Conservation (phyloP, 129 eudicot genomes). For the Pseudognaphalium luteoalbum region DNA sequence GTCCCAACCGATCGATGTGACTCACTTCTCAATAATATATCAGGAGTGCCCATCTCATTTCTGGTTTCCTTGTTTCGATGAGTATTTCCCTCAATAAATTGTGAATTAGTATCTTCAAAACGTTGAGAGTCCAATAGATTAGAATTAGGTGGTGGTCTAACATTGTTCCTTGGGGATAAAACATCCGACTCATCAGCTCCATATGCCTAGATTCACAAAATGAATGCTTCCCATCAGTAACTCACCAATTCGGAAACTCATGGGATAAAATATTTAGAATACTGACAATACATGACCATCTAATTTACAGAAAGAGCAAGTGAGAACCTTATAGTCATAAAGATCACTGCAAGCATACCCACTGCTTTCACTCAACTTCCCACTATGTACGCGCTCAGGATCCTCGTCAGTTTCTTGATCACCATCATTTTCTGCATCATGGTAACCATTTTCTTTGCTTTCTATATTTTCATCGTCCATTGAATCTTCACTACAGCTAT, state of each 20-base stretch:
- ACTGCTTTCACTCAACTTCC: conserved; percentile 85
- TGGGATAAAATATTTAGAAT: not conserved
- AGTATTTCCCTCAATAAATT: conserved; percentile 41
- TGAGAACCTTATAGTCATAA: conserved; percentile 73
- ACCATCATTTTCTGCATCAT: conserved; percentile 77
- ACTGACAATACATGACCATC: not conserved
- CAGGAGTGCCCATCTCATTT: conserved; percentile 44
- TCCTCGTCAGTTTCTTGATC: conserved; percentile 68
- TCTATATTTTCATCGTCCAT: conserved; percentile 64
- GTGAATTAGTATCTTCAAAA: conserved; percentile 32
- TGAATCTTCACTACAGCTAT: conserved; percentile 78
- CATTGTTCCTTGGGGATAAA: conserved; percentile 51
- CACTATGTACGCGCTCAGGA: conserved; percentile 71
- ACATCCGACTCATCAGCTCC: conserved; percentile 71
- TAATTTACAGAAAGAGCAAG: not conserved
- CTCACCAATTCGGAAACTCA: not conserved
- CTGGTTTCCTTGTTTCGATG: conserved; percentile 37
- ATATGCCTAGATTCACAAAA: conserved; percentile 45
- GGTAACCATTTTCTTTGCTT: conserved; percentile 68
- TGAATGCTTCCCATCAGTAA: conserved; percentile 16
- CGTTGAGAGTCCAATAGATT: conserved; percentile 45
- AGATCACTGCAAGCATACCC: conserved; percentile 87
- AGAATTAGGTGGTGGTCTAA: conserved; percentile 33
- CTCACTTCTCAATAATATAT: conserved; percentile 44
- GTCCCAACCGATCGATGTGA: conserved; percentile 78